Evolutionary conservation across 2,329 filamentous ascomycete genomes (phyloP), one percentile per base, ranked within the genome.

Genomic region (Penicillium sp.): DNA sequence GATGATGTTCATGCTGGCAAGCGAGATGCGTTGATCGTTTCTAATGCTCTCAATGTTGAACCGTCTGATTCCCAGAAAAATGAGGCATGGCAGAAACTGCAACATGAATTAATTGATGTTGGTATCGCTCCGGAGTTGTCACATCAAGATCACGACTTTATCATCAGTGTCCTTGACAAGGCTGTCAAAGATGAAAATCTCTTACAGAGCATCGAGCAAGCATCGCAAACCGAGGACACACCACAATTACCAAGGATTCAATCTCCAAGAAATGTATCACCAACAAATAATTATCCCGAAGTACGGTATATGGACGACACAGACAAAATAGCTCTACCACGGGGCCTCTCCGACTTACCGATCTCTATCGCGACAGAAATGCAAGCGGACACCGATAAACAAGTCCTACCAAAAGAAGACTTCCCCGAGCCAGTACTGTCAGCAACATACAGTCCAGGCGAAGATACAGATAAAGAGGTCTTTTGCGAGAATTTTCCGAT

Each of bases 361-460:
- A 58, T 42, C 3, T 16, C 37, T 3, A 6, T 35, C 8, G 14
- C 21, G 1, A 24, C 29, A 27, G 27, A 52, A 3, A 13, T 29
- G 5, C 45, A 37, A 29, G 37, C 35, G 9, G 35, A 49, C 19
- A 29, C 37, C n/a, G 52, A 52, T 14, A 58, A 49, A 26, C 45
- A 52, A 31, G 53, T 49, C 21, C 19, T 60, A 2, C 44, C 27
- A 29, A 29, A 50, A 31, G 57, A 63, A 14, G 35, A 61, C n/a
- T 52, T 59, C 7, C 60, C 60, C 21, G 60, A 63, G 4, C 62
- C 61, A 7, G 53, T 60, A 11, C 22, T 22, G 9, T 47, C 42
- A 29, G 55, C 52, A 31, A 49, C 52, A 39, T 58, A 57, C 29
- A 46, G 39, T 19, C 54, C 39, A 31, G 21, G 48, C 46, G 33